Conservation (phyloP, 352 stramenopile species). For the Phytopythium aichiense region DNA sequence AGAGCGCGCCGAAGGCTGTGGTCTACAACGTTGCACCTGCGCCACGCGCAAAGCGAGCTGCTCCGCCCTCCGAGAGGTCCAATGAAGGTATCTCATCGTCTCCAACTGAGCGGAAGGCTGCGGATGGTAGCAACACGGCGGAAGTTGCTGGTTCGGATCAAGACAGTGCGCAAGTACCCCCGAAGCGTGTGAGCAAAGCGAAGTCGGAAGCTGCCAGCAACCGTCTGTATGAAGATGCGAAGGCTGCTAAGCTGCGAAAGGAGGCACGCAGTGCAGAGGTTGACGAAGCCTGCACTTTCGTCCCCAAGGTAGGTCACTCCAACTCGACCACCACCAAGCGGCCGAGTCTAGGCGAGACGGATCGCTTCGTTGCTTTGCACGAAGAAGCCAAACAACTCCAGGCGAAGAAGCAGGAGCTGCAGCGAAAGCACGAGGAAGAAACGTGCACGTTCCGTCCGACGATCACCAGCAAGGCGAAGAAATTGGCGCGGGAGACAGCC, state of each 20-base stretch:
- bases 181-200: constrained; percentile 54
- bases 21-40: constrained; percentile 1
- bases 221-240: constrained; percentile 57
- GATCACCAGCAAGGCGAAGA: constrained; percentile 63
- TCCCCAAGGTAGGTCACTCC: constrained; percentile 48
- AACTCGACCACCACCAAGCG: constrained; percentile 21
- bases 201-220: constrained; percentile 51
- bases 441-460: constrained; percentile 64
- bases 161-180: constrained; percentile 18
- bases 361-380: constrained; percentile 44
- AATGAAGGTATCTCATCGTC: neutral
- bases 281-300: constrained; percentile 52
- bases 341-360: constrained; percentile 18
- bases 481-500: constrained; percentile 28
- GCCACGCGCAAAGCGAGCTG: neutral
- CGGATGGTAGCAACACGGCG: no score
- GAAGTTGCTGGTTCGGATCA: neutral
- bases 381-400: constrained; percentile 49
- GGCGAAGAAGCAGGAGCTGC: constrained; percentile 51
- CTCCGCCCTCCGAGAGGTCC: neutral
- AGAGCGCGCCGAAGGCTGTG: constrained; percentile 4
- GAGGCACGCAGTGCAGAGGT: constrained; percentile 48
- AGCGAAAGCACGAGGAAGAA: constrained; percentile 43
- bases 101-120: neutral
- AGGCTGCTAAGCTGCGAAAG: constrained; percentile 52